Conservation (phyloP, 768 basidiomycete species). For the Daedaleopsis sinensis region DNA sequence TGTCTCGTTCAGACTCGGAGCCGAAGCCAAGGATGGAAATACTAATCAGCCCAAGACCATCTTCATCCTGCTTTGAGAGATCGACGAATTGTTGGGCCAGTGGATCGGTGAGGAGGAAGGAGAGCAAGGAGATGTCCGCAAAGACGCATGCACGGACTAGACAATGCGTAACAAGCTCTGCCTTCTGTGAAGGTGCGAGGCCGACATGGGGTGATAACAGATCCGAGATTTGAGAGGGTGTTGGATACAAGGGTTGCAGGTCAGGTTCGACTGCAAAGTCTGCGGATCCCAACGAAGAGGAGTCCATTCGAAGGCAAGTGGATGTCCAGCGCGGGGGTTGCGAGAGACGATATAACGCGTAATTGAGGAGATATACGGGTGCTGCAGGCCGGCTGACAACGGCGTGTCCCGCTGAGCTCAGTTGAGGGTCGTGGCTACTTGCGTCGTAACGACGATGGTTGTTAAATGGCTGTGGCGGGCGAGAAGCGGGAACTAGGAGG, state of each 20-base stretch:
- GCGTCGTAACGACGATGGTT: no score
- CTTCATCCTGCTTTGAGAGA: constrained; percentile 76
- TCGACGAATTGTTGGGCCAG: constrained; percentile 70
- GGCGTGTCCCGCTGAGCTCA: not conserved
- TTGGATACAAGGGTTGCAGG: constrained; percentile 78
- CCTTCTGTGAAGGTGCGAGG: constrained; percentile 67
- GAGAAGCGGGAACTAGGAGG: not conserved
- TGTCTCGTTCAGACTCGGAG: constrained; percentile 76
- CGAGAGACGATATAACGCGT: constrained; percentile 4
- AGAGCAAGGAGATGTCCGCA: constrained; percentile 71
- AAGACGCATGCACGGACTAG: constrained; percentile 77
- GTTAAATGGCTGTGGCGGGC: not conserved
- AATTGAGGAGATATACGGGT: not conserved
- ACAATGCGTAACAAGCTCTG: constrained; percentile 72
- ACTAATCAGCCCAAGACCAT: constrained; percentile 81
- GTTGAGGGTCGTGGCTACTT: not conserved
- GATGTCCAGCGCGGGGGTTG: constrained; percentile 11
- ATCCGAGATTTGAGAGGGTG: constrained; percentile 58
- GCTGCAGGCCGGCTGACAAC: not conserved
- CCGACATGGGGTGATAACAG: constrained; percentile 71
- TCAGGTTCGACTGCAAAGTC: constrained; percentile 79
- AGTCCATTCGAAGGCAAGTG: constrained; percentile 30
- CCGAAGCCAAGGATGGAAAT: constrained; percentile 81
- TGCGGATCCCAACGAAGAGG: constrained; percentile 37
- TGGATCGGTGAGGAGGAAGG: constrained; percentile 70